Evolutionary conservation across 2,329 filamentous ascomycete genomes (phyloP), one percentile per base, ranked within the genome.

Genomic region (Onygena corvina): DNA sequence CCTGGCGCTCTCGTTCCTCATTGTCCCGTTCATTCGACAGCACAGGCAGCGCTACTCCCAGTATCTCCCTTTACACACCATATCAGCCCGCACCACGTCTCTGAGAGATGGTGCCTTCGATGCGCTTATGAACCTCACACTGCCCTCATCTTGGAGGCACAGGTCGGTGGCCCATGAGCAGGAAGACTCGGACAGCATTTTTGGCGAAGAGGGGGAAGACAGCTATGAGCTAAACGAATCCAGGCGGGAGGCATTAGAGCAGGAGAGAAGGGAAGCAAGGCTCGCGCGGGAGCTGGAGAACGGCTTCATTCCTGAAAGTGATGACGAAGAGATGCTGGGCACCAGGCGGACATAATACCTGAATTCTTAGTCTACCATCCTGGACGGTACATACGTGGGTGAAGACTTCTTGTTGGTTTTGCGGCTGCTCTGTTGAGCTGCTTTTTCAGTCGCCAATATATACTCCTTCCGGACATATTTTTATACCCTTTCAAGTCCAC

Each of bases 211-310:
- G 59, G 64, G 66, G 2, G 67, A 74, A 64, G 61, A 70, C 1
- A 67, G 69, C 12, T 71, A 76, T 54, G 73, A 79, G 46, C 75
- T 84, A 34, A 71, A 78, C 54, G 58, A 65, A 7, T 57, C 64
- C 20, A 62, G 69, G 33, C 61, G 71, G 46, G 69, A 71, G 52
- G 70, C 67, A 2, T 53, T 72, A 52, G 61, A 66, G 55, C 61
- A 63, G 58, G 59, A 55, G 71, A 73, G 50, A 66, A 72, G 49
- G 67, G 67, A 45, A 60, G 68, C 57, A 57, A 74, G 87, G 54
- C 60, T 94, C 53, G 90, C 86, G 63, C 74, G 86, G 67, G 87
- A 94, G 70, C 65, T 90, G 47, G 85, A 90, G 63, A 76, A 83
- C 59, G 83, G 81, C 0, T 86, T 86, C 61, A 77, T 78, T 66